Conservation (phyloP, 495 filamentous ascomycete genomes). For the Pseudotulostoma volvatum region DNA sequence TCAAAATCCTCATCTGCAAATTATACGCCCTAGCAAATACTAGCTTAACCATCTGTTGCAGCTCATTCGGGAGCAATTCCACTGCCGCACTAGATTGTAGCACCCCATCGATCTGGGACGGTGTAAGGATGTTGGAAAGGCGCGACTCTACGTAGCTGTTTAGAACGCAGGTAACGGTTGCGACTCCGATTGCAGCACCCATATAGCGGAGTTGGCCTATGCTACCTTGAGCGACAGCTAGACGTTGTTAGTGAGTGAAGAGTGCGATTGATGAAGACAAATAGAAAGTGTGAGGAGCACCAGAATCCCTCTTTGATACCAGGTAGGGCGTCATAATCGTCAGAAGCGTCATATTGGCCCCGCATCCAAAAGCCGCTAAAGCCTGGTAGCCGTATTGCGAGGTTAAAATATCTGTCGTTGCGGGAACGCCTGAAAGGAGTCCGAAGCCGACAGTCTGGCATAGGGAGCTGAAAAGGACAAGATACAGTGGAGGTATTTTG, state of each 20-base stretch:
- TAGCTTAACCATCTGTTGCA: not conserved
- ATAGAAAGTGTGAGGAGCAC: constrained; percentile 4
- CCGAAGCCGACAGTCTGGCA: constrained; percentile 1
- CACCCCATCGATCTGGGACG: not conserved
- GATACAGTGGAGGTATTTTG: not conserved
- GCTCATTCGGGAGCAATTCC: not conserved
- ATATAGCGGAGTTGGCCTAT: constrained; percentile 35
- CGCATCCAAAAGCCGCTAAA: constrained; percentile 33
- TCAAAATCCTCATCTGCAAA: not conserved
- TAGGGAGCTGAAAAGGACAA: not conserved
- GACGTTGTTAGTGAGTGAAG: not conserved
- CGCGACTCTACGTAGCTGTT: not conserved
- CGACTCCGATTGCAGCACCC: constrained; percentile 33
- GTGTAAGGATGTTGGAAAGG: not conserved
- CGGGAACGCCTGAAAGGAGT: not conserved
- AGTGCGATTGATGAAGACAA: not conserved
- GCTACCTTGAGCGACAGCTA: constrained; percentile 32
- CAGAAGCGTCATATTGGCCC: constrained; percentile 28
- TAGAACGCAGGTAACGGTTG: constrained; percentile 1
- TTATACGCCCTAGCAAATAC: constrained; percentile 1
- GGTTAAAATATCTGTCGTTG: not conserved
- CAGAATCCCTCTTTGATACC: constrained; percentile 18
- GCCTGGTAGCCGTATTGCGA: constrained; percentile 32
- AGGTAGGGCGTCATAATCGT: constrained; percentile 31
- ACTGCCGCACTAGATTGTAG: not conserved